These are phyloP conservation scores for Xylariaceae sp. DNA, from an alignment of 2,329 filamentous ascomycete genomes.

Conservation along the genomic window DNA sequence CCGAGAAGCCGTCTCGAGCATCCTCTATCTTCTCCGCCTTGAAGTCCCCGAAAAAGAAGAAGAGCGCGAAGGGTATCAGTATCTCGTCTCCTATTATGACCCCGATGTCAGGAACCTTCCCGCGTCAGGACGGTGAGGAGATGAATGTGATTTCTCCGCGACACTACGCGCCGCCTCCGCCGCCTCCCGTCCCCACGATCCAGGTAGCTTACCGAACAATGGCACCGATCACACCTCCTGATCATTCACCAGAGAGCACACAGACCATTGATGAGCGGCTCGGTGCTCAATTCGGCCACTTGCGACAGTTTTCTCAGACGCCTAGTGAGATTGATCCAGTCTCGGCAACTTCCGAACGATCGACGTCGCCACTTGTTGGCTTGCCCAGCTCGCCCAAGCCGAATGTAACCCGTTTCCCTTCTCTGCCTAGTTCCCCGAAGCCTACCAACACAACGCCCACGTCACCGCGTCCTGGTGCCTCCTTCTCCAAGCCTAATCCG, in stretches of 20 bases:
- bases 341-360: slow-evolving; percentile 49
- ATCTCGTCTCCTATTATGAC: slow-evolving; percentile 64
- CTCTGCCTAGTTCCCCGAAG: slow-evolving; percentile 35
- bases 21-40: slow-evolving; percentile 58
- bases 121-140: slow-evolving; percentile 50
- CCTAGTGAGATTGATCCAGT: slow-evolving; percentile 43
- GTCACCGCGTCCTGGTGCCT: slow-evolving; percentile 47
- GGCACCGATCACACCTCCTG: slow-evolving; percentile 43
- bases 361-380: slow-evolving; percentile 47
- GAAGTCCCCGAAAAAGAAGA: slow-evolving; percentile 55
- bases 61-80: slow-evolving; percentile 44
- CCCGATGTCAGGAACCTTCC: slow-evolving; percentile 55
- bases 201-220: slow-evolving; percentile 38
- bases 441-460: slow-evolving; percentile 29
- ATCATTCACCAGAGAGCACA: slow-evolving; percentile 43
- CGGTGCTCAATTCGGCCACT: slow-evolving; percentile 37
- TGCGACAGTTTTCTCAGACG: slow-evolving; percentile 37
- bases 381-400: slow-evolving; percentile 44
- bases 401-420: slow-evolving; percentile 33
- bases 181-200: slow-evolving; percentile 50
- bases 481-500: slow-evolving; percentile 46
- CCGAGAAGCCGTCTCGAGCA: slow-evolving; percentile 52
- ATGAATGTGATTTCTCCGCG: slow-evolving; percentile 54
- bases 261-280: slow-evolving; percentile 55
- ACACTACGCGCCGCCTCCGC: slow-evolving; percentile 52